Percentiles rank a stretch among this genome's conserved stretches.
These are phyloP conservation scores for Metarhizium anisopliae DNA, from an alignment of 2,329 filamentous ascomycete species.

Conservation along the genomic window DNA sequence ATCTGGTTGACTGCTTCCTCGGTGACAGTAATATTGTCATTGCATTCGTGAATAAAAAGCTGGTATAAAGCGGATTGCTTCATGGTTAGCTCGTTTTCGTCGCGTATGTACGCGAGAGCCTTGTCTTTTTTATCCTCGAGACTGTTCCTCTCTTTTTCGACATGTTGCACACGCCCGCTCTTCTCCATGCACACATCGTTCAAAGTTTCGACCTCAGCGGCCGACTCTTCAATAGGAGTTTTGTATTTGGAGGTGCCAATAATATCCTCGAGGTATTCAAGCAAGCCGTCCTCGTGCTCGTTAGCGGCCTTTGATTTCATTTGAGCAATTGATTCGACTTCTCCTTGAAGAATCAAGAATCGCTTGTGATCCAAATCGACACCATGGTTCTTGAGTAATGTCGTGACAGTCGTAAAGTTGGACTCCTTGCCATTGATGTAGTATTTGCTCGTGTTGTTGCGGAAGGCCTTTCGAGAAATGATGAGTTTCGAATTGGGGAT, in stretches of 20 bases:
- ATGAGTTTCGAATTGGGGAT: slow-evolving; percentile 78
- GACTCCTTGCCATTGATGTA: slow-evolving; percentile 88
- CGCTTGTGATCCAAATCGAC: slow-evolving; percentile 97
- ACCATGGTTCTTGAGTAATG: slow-evolving; percentile 74
- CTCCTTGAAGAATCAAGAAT: slow-evolving; percentile 92
- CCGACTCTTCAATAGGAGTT: slow-evolving; percentile 88
- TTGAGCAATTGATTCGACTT: slow-evolving; percentile 96
- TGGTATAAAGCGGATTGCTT: slow-evolving; percentile 93
- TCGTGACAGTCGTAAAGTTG: slow-evolving; percentile 87
- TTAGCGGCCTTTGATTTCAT: slow-evolving; percentile 97
- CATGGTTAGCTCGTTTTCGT: slow-evolving; percentile 84
- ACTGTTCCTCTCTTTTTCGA: slow-evolving; percentile 90
- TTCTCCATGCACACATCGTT: slow-evolving; percentile 96
- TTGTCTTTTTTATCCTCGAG: slow-evolving; percentile 97
- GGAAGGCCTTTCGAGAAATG: slow-evolving; percentile 88
- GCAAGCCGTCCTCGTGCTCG: slow-evolving; percentile 90
- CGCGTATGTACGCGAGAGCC: slow-evolving; percentile 76
- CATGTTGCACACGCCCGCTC: slow-evolving; percentile 88
- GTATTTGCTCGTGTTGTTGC: slow-evolving; percentile 97
- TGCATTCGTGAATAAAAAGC: slow-evolving; percentile 79
- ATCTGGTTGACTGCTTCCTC: slow-evolving; percentile 87
- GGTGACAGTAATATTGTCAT: slow-evolving; percentile 80
- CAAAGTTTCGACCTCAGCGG: slow-evolving; percentile 77
- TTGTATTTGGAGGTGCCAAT: slow-evolving; percentile 99
- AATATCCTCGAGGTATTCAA: slow-evolving; percentile 97